phyloP scores from a whole-genome alignment of 1,139 yeast species.

The Ogataea hybrid region DNA sequence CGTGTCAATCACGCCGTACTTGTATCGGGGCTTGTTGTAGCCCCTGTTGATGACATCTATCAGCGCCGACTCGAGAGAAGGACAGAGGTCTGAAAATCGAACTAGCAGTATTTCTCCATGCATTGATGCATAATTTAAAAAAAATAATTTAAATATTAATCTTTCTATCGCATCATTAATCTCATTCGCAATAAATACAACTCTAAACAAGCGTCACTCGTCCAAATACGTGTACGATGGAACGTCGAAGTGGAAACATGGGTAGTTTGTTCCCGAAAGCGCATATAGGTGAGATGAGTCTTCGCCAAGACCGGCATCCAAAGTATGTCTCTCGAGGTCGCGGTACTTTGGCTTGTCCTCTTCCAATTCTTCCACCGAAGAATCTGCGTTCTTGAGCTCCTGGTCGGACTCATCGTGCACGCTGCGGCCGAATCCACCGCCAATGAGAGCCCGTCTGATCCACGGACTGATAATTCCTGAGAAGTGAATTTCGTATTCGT shows the following conservation, averaged over 20 bases:
- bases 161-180: not conserved
- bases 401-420: slow-evolving; percentile 29
- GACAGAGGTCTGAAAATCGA: not conserved
- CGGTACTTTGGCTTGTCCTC: slow-evolving; percentile 35
- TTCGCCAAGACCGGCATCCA: slow-evolving; percentile 26
- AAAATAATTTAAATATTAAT: not conserved
- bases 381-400: slow-evolving; percentile 6
- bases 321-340: slow-evolving; percentile 19
- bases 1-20: slow-evolving; percentile 42
- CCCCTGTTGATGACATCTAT: slow-evolving; percentile 41
- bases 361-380: slow-evolving; percentile 11
- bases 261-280: slow-evolving; percentile 67
- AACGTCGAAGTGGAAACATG: slow-evolving; percentile 84
- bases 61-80: slow-evolving; percentile 27
- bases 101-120: slow-evolving; percentile 6
- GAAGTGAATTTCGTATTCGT: slow-evolving; percentile 87
- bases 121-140: not conserved
- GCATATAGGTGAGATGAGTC: slow-evolving; percentile 25
- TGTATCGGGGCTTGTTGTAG: slow-evolving; percentile 44
- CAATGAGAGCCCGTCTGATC: slow-evolving; percentile 74
- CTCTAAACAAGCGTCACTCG: slow-evolving; percentile 6
- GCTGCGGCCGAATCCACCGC: slow-evolving; percentile 70
- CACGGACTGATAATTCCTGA: slow-evolving; percentile 83
- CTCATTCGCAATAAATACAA: not conserved
- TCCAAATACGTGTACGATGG: slow-evolving; percentile 49